These are phyloP conservation scores for Aspergillus sclerotioniger DNA, from an alignment of 495 filamentous ascomycete species.

Conservation along the genomic window DNA sequence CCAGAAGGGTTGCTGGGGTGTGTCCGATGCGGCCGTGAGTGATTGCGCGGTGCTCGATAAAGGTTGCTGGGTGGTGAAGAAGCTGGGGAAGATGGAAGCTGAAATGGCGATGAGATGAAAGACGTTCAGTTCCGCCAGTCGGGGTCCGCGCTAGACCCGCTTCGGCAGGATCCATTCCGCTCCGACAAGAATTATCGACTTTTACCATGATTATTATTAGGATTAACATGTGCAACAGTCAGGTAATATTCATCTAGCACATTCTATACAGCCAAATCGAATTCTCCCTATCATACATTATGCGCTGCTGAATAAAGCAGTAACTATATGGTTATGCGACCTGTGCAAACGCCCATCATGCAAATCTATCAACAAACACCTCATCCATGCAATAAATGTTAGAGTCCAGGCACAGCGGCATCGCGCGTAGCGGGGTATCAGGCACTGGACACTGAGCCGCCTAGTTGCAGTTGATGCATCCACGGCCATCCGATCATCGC, in stretches of 20 bases:
- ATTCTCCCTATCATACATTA: neutral
- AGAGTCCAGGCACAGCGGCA: neutral
- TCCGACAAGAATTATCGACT: neutral
- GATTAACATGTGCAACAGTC: neutral
- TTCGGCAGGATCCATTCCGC: neutral
- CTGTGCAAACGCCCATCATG: conserved; percentile 1
- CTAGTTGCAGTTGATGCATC: neutral
- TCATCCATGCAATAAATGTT: conserved; percentile 1
- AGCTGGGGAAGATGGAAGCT: neutral
- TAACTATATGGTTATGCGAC: neutral
- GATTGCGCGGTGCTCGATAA: neutral
- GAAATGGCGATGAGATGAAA: neutral
- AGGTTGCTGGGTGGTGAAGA: neutral
- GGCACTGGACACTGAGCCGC: neutral
- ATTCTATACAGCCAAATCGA: neutral
- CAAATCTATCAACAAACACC: conserved; percentile 2
- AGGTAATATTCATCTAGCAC: neutral
- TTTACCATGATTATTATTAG: too few species aligned
- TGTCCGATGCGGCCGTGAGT: neutral
- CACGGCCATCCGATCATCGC: neutral
- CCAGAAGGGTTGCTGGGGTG: neutral
- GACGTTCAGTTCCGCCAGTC: neutral
- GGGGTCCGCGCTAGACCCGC: neutral
- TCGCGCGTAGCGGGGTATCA: neutral
- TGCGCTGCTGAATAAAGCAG: neutral